Conservation (phyloP, 352 stramenopile genomes). For the Halophytophthora batemanensis region DNA sequence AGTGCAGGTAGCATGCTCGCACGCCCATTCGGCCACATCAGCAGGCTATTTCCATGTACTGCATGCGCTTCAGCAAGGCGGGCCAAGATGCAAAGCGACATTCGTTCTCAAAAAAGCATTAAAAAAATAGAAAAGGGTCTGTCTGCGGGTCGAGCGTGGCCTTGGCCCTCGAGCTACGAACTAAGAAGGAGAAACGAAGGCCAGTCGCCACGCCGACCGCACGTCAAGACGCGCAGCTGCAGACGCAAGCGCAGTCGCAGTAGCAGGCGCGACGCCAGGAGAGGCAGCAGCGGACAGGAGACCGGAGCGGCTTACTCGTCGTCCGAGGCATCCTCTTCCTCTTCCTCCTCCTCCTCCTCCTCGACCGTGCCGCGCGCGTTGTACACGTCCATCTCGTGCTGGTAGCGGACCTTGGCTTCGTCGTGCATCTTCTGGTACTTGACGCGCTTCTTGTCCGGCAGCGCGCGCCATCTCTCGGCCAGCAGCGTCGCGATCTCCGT, state of each 20-base stretch:
- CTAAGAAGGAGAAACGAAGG: constrained; percentile 21
- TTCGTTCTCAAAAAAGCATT: constrained; percentile 23
- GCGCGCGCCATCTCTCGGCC: constrained; percentile 80
- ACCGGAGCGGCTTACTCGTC: constrained; percentile 49
- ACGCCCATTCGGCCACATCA: too few relatives aligned
- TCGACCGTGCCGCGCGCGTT: constrained; percentile 52
- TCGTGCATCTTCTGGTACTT: constrained; percentile 89
- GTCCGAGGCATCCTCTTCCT: constrained; percentile 53
- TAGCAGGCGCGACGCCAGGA: too few relatives aligned
- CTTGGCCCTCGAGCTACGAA: constrained; percentile 19
- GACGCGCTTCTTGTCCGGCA: constrained; percentile 91
- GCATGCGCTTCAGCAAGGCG: too few relatives aligned
- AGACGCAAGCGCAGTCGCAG: background rate
- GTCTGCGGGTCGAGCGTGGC: constrained; percentile 10
- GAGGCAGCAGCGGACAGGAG: background rate
- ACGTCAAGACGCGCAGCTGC: too few relatives aligned
- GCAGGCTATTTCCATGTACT: too few relatives aligned
- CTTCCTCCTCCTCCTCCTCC: constrained; percentile 35
- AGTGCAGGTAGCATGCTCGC: too few relatives aligned
- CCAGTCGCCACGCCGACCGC: too few relatives aligned
- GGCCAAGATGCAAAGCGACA: constrained; percentile 2
- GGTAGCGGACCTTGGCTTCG: constrained; percentile 86
- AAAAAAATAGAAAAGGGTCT: constrained; percentile 33
- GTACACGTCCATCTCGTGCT: constrained; percentile 90
- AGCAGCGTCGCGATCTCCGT: constrained; percentile 88